A percentile compares a stretch with the other conserved stretches of the same genome.
Conservation (phyloP, 2,329 filamentous ascomycete species). For the Emergomyces pasteurianus region DNA sequence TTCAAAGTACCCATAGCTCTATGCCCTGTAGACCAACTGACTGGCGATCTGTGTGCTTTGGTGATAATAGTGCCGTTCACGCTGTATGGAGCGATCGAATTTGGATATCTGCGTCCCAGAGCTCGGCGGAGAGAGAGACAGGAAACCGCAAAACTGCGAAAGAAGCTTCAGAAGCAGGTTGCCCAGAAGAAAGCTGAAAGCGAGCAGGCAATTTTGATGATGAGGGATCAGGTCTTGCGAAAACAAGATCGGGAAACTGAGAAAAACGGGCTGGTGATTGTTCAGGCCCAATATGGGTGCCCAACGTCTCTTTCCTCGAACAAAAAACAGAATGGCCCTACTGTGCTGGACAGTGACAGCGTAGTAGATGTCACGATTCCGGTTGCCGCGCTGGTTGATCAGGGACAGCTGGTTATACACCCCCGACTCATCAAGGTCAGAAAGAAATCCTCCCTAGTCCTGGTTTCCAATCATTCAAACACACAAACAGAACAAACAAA, state of each 20-base stretch:
- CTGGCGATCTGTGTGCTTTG: conserved; percentile 22
- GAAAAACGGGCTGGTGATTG: conserved; percentile 28
- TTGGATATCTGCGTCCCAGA: conserved; percentile 29
- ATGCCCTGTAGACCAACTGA: conserved; percentile 23
- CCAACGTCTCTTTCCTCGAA: conserved; percentile 14
- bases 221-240: conserved; percentile 28
- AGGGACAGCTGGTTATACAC: conserved; percentile 29
- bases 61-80: conserved; percentile 29
- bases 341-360: conserved; percentile 12
- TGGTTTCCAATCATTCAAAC: neutral
- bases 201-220: conserved; percentile 27
- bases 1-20: conserved; percentile 29
- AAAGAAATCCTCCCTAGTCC: neutral
- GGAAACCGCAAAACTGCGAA: conserved; percentile 24
- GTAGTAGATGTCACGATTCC: conserved; percentile 31
- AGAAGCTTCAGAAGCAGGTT: conserved; percentile 25
- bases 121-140: conserved; percentile 25
- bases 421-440: conserved; percentile 24
- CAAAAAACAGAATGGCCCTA: conserved; percentile 13
- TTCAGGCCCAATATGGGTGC: conserved; percentile 31
- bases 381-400: conserved; percentile 33
- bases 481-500: neutral
- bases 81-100: conserved; percentile 30
- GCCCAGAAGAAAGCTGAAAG: conserved; percentile 27
- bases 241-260: conserved; percentile 25